Evolutionary conservation across 495 filamentous ascomycete species (phyloP), one percentile per base, ranked within the genome.

Genomic region (Pyrenula massariospora): DNA sequence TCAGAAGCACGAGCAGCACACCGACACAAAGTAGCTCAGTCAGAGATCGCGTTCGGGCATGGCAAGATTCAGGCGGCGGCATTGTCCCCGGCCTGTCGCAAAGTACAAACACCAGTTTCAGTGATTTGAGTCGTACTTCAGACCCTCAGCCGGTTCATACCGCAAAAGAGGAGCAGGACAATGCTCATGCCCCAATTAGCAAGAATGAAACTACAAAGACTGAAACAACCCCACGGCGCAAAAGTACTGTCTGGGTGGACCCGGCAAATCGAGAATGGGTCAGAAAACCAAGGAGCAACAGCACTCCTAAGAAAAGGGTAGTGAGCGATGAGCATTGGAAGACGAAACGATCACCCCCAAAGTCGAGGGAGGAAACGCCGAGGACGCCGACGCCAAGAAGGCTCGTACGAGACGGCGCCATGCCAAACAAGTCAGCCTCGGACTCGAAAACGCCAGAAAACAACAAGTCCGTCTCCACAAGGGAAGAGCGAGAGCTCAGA

Each of bases 271-370:
- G n/a, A 25, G 53, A 54, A 42, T 42, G 25, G 25, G 22, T 52
- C 19, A 20, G 50, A 20, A 5, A 20, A 52, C 19, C 22, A 54
- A 68, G 72, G 60, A 78, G 75, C 59, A 68, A 73, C 52, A 81
- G 74, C 61, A 75, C 80, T 20, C 88, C 88, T 3, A 82, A 83
- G 61, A 92, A 89, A 73, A 78, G 87, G 52, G 83, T 92, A 22
- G 77, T 92, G 21, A 90, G 87, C 61, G 88, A 92, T 68, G 82
- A 83, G 47, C 84, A 92, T 59, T 92, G 87, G 87, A 71, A 70
- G 57, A 75, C 73, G 50, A 78, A 76, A 57, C 76, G 72, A 59
- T 66, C 72, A 2, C 64, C 70, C 0, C 62, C 59, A 36, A 52
- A 67, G 10, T 63, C 73, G 15, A 80, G 74, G 15, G 69, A 71